Base-by-base conservation (phyloP, 129 eudicot species). In the Dittrichia graveolens region DNA sequence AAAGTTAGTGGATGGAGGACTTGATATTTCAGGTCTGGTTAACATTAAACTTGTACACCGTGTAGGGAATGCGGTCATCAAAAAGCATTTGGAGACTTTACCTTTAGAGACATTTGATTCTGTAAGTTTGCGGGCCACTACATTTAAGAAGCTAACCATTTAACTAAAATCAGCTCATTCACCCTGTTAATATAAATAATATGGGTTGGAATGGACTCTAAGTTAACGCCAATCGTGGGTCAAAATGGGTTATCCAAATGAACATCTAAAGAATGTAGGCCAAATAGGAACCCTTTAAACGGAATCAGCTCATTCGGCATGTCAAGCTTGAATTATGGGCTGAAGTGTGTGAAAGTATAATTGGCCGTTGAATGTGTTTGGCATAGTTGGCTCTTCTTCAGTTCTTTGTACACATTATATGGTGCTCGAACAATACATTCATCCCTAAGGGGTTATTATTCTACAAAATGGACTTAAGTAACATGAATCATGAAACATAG, bases 51-150 rank as follows among this genome's bases (percentile, higher is more conserved):
- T 95, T 44, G 81, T 95, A 53, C 99, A 95, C 57, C 89, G 91
- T 50, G 94, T 80, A 67, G 99, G 99, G 43, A 94, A 95, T 76
- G 99, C 99, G 31, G 99, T 95, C 58, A 84, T 95, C 78, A 83
- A 92, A 74, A 82, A 96, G 34, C 94, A 95, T 77, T 64, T 95
- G 62, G 96, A 95, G 78, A 85, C 72, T 74, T 88, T 95, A 55
- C 99, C 99, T 13, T 69, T 95, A 52, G 99, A 95, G 83, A 90
- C 91, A 13, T 95, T 95, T 85, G 99, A 95, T 86, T 95, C 99
- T 63, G 99, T 95, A 82, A 90, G 99, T 80, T 78, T 49, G 42
- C 40, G 54, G 57, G 42, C 24, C 63, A 61, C 45, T 57, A 37
- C 43, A 5, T 59, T 18, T 56, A 34, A 53, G 6, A 52, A 40